Conservation (phyloP, 1,139 yeast species). For the Sugiyamaella xylanicola region DNA sequence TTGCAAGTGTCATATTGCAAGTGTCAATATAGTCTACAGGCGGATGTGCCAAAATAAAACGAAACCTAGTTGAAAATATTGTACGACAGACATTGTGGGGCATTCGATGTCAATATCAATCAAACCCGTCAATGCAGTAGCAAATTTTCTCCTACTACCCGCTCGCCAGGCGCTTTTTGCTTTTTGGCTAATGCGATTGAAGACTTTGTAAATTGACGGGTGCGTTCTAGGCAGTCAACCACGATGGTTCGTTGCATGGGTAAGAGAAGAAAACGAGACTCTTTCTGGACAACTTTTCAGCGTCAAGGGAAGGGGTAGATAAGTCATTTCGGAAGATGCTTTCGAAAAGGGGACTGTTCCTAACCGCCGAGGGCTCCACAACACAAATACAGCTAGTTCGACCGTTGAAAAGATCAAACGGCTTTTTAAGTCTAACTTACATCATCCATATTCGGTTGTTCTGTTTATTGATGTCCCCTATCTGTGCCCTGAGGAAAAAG, state of each 20-base stretch:
- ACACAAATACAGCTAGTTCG: conserved; percentile 2
- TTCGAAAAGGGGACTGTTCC: not conserved
- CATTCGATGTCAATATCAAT: not conserved
- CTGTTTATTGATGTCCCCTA: no score
- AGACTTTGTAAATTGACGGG: not conserved
- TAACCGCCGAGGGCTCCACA: conserved; percentile 11
- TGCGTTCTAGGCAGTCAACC: not conserved
- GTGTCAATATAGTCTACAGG: no score
- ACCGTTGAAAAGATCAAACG: conserved; percentile 10
- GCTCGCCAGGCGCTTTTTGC: not conserved
- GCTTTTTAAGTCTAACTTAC: not conserved
- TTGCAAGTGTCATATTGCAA: no score
- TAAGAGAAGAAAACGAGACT: no score
- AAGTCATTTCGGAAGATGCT: not conserved
- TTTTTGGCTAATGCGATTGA: not conserved
- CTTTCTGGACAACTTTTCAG: no score
- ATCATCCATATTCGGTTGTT: not conserved
- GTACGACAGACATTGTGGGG: no score
- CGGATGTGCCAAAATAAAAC: no score
- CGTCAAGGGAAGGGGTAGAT: not conserved
- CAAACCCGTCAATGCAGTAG: no score
- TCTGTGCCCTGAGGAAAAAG: no score
- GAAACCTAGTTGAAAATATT: no score
- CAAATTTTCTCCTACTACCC: not conserved
- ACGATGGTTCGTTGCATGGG: not conserved